Percentiles rank a stretch among this genome's conserved stretches.
Conservation (phyloP, 23 red algal species). For the Chondrus crispus region DNA sequence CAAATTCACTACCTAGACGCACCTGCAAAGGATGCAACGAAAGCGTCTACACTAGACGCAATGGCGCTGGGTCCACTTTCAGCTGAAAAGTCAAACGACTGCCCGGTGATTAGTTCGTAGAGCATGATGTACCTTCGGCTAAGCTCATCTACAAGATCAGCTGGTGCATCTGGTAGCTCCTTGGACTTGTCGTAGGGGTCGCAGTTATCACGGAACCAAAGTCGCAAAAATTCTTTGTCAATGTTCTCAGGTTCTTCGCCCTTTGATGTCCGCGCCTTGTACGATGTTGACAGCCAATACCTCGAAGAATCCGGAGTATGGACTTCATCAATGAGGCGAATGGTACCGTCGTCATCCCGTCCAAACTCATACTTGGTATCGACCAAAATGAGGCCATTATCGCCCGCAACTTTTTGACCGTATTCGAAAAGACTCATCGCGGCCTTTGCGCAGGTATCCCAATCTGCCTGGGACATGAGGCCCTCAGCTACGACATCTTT, state of each 20-base stretch:
- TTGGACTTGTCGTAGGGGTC: conserved; percentile 93
- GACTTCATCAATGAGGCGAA: conserved; percentile 96
- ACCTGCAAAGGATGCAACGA: not conserved
- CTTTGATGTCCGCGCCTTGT: conserved; percentile 63
- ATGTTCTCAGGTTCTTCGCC: conserved; percentile 97
- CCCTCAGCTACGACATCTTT: conserved; percentile 74
- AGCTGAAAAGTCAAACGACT: conserved; percentile 70
- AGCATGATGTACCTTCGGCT: conserved; percentile 96
- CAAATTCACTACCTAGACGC: too few species aligned
- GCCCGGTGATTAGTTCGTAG: conserved; percentile 94
- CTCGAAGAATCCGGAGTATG: conserved; percentile 97
- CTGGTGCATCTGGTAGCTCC: conserved; percentile 85
- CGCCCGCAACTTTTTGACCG: conserved; percentile 78
- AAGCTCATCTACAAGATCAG: conserved; percentile 92
- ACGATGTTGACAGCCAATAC: conserved; percentile 92
- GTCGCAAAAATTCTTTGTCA: conserved; percentile 96
- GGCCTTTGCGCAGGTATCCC: conserved; percentile 79
- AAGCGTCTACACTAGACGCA: not conserved
- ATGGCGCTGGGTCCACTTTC: not conserved
- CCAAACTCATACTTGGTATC: conserved; percentile 99
- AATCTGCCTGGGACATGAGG: conserved; percentile 90
- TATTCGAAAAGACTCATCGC: conserved; percentile 75
- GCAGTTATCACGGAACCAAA: conserved; percentile 95
- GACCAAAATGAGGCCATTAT: conserved; percentile 96
- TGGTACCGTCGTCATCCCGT: conserved; percentile 76